A percentile compares a stretch with the other conserved stretches of the same genome.
Evolutionary conservation across 139 green algal species (phyloP).

Genomic region (Chlamydomonas eustigma): DNA sequence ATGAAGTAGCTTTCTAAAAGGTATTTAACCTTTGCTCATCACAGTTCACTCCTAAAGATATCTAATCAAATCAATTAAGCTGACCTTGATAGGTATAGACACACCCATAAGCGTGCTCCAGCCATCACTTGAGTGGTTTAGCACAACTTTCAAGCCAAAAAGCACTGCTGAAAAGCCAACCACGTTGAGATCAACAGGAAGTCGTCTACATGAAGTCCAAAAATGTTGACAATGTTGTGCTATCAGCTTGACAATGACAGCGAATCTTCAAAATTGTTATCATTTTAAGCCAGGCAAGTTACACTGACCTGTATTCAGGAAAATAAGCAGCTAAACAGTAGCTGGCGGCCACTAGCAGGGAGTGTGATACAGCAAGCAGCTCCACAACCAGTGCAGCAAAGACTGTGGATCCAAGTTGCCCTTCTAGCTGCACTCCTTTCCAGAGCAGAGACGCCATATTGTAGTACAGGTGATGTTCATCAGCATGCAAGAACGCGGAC

Average conservation of each 20-base stretch:
- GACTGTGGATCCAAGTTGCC: conserved; percentile 28
- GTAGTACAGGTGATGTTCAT: conserved; percentile 63
- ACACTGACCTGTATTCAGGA: conserved; percentile 17
- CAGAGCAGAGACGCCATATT: conserved; percentile 74
- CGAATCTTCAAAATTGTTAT: no score
- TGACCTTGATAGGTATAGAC: conserved; percentile 65
- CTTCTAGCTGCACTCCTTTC: conserved; percentile 75
- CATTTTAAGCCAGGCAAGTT: background rate
- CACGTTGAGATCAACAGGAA: conserved; percentile 28
- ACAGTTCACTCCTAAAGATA: no score
- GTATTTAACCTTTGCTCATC: no score
- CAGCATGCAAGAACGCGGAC: conserved; percentile 56
- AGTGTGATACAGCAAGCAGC: conserved; percentile 52
- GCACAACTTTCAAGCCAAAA: conserved; percentile 71
- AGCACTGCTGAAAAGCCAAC: conserved; percentile 71
- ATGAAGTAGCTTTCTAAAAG: no score
- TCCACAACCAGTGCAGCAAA: conserved; percentile 57
- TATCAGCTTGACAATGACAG: no score
- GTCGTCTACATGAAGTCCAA: background rate
- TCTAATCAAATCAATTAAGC: background rate
- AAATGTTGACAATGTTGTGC: no score
- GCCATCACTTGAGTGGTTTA: conserved; percentile 39
- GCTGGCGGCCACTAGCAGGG: conserved; percentile 31
- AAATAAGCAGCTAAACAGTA: conserved; percentile 7
- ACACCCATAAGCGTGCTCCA: conserved; percentile 47